Percentiles rank a stretch among this genome's conserved stretches.
These are phyloP conservation scores for Pythium chondricola DNA, from an alignment of 352 stramenopile genomes.

Conservation along the genomic window DNA sequence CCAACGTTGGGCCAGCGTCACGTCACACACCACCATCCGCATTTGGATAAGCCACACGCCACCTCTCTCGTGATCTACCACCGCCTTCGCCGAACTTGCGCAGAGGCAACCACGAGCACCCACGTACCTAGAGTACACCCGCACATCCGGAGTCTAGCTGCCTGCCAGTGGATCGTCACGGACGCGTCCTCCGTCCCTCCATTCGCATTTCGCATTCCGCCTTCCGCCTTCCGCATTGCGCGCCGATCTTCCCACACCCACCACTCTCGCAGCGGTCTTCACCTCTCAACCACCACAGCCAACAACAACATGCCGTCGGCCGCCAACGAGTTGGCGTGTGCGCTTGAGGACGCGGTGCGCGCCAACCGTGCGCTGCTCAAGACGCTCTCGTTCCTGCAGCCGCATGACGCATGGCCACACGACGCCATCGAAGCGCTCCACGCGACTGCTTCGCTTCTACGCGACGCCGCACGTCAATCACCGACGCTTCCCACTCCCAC, in stretches of 20 bases:
- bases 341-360: slow-evolving; percentile 17
- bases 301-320: slow-evolving; percentile 3
- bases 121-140: too few species aligned
- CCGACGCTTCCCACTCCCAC: neutral
- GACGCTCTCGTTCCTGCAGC: neutral
- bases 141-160: too few species aligned
- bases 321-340: slow-evolving; percentile 5
- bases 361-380: slow-evolving; percentile 15
- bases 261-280: too few species aligned
- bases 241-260: neutral
- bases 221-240: too few species aligned
- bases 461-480: slow-evolving; percentile 1
- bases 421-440: neutral
- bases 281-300: too few species aligned
- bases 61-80: neutral
- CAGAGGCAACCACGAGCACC: too few species aligned
- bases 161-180: too few species aligned
- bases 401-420: neutral
- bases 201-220: too few species aligned
- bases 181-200: too few species aligned
- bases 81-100: too few species aligned
- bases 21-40: neutral
- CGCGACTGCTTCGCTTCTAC: neutral
- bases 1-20: neutral
- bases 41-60: too few species aligned